Conservation (phyloP, 225 moss, liverwort and hornwort species). For the Polytrichum formosum region DNA sequence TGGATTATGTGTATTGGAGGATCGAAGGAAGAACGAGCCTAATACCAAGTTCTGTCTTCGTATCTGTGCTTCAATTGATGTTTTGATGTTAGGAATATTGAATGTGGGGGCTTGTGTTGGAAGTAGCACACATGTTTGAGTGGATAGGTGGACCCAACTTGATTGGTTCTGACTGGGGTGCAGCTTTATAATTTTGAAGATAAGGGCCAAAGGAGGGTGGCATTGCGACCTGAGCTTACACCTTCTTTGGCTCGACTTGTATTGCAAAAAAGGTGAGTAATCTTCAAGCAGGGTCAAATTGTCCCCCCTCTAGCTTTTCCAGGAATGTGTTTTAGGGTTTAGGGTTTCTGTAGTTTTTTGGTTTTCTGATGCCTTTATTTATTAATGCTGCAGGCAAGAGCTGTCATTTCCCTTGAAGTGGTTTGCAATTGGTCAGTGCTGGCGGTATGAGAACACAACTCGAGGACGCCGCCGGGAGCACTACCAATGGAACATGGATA, state of each 20-base stretch:
- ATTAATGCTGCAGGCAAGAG: conserved; percentile 50
- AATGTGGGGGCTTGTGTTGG: too few species aligned
- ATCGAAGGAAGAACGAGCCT: too few species aligned
- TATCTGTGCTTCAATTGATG: too few species aligned
- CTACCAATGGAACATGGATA: conserved; percentile 99
- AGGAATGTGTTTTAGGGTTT: too few species aligned
- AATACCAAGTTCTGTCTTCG: too few species aligned
- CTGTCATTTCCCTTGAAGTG: conserved; percentile 85
- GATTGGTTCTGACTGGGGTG: conserved; percentile 9
- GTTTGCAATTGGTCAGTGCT: conserved; percentile 97
- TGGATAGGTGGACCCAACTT: too few species aligned
- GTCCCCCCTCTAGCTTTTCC: not conserved
- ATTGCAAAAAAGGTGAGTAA: conserved; percentile 77
- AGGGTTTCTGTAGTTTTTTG: too few species aligned
- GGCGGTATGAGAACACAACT: conserved; percentile 94
- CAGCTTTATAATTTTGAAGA: conserved; percentile 98
- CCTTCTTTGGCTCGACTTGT: conserved; percentile 95
- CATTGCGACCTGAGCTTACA: conserved; percentile 90
- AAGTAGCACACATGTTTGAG: too few species aligned
- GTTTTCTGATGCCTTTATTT: too few species aligned
- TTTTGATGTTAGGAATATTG: too few species aligned
- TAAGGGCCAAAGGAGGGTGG: conserved; percentile 80
- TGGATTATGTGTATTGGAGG: too few species aligned
- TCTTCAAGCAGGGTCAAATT: not conserved
- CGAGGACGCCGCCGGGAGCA: conserved; percentile 90